These are phyloP conservation scores for Penicillium sp. DNA, from an alignment of 2,329 filamentous ascomycete species.

Conservation along the genomic window DNA sequence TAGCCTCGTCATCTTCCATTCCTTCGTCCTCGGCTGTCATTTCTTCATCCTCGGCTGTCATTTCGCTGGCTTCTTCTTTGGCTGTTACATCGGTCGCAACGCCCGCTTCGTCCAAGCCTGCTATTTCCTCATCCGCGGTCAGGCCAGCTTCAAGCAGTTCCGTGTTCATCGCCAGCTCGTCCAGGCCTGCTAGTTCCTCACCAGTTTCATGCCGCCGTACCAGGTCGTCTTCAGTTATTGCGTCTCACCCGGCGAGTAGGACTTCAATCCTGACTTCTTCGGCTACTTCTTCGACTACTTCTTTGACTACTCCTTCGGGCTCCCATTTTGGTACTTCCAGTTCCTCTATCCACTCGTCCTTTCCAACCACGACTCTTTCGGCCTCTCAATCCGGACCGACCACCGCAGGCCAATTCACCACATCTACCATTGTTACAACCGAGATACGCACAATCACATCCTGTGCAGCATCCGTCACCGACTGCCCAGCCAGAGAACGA, in stretches of 20 bases:
- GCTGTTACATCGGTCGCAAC: conserved; percentile 9
- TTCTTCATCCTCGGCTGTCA: conserved; percentile 10
- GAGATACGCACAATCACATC: conserved; percentile 16
- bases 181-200: background rate
- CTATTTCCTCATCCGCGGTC: background rate
- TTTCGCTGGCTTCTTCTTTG: background rate
- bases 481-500: conserved; percentile 17
- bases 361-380: background rate
- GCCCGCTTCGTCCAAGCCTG: conserved; percentile 15
- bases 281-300: background rate
- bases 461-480: conserved; percentile 16
- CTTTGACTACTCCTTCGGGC: background rate
- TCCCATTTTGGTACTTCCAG: no score
- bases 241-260: background rate
- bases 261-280: background rate
- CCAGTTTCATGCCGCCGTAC: background rate
- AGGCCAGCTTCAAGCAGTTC: background rate
- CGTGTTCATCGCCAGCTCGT: background rate
- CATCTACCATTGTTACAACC: conserved; percentile 16
- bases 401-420: conserved; percentile 6
- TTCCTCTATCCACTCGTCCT: background rate
- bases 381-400: background rate
- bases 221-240: background rate
- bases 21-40: conserved; percentile 10
- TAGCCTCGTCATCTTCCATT: background rate